A percentile compares a stretch with the other conserved stretches of the same genome.
Evolutionary conservation across 192 early-diverging fungal species (phyloP).

Genomic region (Podila minutissima): DNA sequence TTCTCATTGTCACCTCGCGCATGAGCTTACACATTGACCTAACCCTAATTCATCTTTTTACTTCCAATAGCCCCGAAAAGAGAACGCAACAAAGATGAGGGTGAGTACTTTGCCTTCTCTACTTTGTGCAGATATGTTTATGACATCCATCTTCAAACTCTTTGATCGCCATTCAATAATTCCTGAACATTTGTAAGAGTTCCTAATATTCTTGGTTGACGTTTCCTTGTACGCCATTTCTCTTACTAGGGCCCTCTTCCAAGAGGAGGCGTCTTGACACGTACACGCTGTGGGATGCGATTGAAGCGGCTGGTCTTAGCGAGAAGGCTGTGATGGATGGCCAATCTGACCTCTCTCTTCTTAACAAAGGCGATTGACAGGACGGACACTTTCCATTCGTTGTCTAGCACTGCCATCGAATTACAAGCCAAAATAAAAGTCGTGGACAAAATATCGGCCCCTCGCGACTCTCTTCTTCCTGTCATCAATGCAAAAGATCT

Average conservation of each 20-base stretch:
- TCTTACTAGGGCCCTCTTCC: constrained; percentile 16
- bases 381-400: not conserved
- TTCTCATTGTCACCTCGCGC: no score
- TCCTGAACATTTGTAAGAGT: not conserved
- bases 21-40: no score
- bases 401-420: not conserved
- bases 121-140: not conserved
- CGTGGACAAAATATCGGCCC: constrained; percentile 6
- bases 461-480: constrained; percentile 2
- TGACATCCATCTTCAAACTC: not conserved
- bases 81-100: constrained; percentile 11
- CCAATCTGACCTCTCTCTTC: constrained; percentile 11
- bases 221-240: not conserved
- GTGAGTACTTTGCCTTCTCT: constrained; percentile 3
- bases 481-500: constrained; percentile 18
- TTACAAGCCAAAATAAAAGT: constrained; percentile 1
- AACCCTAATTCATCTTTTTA: not conserved
- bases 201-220: not conserved
- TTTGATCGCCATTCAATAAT: not conserved
- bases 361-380: constrained; percentile 4
- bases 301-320: constrained; percentile 9
- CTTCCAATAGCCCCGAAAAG: constrained; percentile 12
- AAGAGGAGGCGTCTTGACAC: constrained; percentile 1
- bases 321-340: constrained; percentile 19
- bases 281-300: constrained; percentile 4